phyloP scores from a whole-genome alignment of 1,139 yeast species.

The Hanseniaspora sp. region DNA sequence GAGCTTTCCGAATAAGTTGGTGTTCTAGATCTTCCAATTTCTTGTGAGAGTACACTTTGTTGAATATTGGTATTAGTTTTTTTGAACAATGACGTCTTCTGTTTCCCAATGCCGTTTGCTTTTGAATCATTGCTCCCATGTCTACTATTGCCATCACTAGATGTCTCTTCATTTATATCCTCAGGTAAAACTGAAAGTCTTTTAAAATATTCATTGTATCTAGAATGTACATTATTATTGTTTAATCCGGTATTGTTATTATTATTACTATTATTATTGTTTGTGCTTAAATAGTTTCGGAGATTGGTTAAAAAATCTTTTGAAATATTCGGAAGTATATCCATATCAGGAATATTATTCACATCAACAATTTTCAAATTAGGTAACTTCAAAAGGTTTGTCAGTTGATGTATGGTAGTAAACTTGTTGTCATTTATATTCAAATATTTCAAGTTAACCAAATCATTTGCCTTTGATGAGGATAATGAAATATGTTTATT shows the following conservation, averaged over 20 bases:
- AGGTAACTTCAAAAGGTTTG: constrained; percentile 44
- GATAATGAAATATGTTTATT: constrained; percentile 32
- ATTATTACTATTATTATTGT: constrained; percentile 19
- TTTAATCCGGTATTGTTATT: constrained; percentile 8
- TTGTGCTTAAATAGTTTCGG: constrained; percentile 16
- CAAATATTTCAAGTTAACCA: constrained; percentile 41
- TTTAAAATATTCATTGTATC: constrained; percentile 58
- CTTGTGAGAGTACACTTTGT: constrained; percentile 1
- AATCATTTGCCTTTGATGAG: constrained; percentile 33
- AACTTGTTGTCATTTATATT: constrained; percentile 55
- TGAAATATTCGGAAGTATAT: constrained; percentile 27
- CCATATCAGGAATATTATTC: constrained; percentile 32
- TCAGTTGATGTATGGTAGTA: constrained; percentile 45
- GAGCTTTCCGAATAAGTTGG: constrained; percentile 2
- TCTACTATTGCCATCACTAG: neutral
- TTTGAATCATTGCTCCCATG: neutral
- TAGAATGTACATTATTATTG: constrained; percentile 23
- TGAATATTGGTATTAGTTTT: neutral
- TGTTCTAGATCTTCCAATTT: constrained; percentile 14
- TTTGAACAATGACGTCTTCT: constrained; percentile 12
- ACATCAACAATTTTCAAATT: constrained; percentile 55
- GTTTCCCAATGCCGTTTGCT: neutral
- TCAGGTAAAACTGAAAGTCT: constrained; percentile 62
- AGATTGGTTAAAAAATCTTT: constrained; percentile 22
- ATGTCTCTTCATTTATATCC: constrained; percentile 23